A percentile compares a stretch with the other conserved stretches of the same genome.
Conservation (phyloP, 495 filamentous ascomycete genomes). For the Aspergillus mulundensis region DNA sequence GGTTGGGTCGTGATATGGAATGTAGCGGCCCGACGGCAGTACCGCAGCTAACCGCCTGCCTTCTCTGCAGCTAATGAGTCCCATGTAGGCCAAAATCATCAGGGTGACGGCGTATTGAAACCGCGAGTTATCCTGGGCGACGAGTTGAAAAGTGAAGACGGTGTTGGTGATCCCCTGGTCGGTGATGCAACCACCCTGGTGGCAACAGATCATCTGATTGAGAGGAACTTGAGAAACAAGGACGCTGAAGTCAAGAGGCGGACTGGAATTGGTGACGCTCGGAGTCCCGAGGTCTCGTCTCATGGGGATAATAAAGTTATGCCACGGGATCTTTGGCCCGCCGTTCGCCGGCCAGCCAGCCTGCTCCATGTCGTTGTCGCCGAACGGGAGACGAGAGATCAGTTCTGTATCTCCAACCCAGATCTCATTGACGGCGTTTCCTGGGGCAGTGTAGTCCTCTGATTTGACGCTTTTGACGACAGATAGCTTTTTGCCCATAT, state of each 20-base stretch:
- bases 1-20: no score
- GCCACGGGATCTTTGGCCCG: conserved; percentile 40
- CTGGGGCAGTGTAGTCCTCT: conserved; percentile 28
- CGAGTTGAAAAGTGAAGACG: neutral
- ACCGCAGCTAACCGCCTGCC: no score
- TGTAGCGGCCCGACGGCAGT: no score
- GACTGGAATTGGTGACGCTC: neutral
- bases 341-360: conserved; percentile 27
- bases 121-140: neutral
- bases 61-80: no score
- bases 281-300: conserved; percentile 17
- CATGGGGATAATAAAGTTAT: conserved; percentile 40
- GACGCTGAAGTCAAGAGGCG: neutral
- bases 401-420: conserved; percentile 34
- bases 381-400: conserved; percentile 38
- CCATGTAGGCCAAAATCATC: neutral
- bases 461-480: conserved; percentile 32
- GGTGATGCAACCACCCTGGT: neutral
- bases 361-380: conserved; percentile 34
- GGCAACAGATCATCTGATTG: neutral
- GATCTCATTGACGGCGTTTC: conserved; percentile 39
- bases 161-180: neutral
- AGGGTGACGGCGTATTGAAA: neutral
- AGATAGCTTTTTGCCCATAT: conserved; percentile 36
- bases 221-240: neutral